phyloP scores from a whole-genome alignment of 106 monocot species.

The Dactylorhiza incarnata region DNA sequence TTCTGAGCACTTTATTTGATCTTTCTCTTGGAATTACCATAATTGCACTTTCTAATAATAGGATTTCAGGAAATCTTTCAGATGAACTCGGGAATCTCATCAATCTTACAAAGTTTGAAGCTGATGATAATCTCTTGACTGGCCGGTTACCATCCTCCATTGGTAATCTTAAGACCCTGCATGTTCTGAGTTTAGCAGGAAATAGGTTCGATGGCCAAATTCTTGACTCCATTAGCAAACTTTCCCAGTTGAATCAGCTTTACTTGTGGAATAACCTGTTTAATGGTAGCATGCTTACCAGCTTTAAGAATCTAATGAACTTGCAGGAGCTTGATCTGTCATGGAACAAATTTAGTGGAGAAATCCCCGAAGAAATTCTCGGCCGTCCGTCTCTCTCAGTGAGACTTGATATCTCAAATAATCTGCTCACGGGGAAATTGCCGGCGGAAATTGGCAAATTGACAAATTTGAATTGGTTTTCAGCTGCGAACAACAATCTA shows the following conservation, averaged over 20 bases:
- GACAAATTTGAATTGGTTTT: too few relatives aligned
- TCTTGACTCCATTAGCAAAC: constrained; percentile 2
- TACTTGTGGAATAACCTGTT: constrained; percentile 5
- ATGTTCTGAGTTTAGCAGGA: too few relatives aligned
- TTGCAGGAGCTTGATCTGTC: constrained; percentile 2
- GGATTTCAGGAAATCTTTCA: constrained; percentile 17
- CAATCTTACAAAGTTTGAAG: constrained; percentile 2
- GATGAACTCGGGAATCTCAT: constrained; percentile 1
- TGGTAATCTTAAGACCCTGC: too few relatives aligned
- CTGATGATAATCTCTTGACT: constrained; percentile 8
- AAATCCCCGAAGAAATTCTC: constrained; percentile 3
- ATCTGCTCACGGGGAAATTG: not conserved
- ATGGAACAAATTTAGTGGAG: constrained; percentile 4
- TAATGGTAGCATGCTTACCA: not conserved
- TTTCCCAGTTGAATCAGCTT: constrained; percentile 2
- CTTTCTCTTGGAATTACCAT: not conserved
- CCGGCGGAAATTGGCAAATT: constrained; percentile 2
- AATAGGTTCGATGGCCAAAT: too few relatives aligned
- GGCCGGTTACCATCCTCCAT: not conserved
- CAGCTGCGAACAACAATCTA: too few relatives aligned
- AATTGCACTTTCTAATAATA: not conserved
- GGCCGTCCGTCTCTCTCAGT: not conserved
- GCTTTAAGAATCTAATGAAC: not conserved
- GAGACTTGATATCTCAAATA: not conserved
- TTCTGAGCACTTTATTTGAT: constrained; percentile 14